Evolutionary conservation across 495 filamentous ascomycete species (phyloP), one percentile per base, ranked within the genome.

Genomic region (Penicillium nucicola): DNA sequence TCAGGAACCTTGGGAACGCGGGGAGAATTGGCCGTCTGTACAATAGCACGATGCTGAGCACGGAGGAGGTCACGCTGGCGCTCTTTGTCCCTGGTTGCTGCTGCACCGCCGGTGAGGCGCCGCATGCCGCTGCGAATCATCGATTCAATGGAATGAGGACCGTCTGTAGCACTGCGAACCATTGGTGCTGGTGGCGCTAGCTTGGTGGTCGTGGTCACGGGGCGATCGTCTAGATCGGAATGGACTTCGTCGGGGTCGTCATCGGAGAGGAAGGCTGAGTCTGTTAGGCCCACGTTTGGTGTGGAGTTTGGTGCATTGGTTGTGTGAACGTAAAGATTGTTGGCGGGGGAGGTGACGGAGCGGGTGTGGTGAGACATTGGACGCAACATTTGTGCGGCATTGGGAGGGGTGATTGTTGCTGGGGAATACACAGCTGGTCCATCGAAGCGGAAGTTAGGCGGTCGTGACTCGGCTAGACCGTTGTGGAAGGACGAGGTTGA

Each of bases 401-500:
- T 52, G 38, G 63, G 63, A 17, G 65, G 52, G 14, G 56, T 59
- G 7, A 57, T 46, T 7, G 54, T 50, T 22, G 57, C 60, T 0
- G 64, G 74, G 71, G 71, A 84, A 78, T 43, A 82, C 70, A 30
- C 86, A 76, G 88, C 88, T 1, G 85, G 69, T 23, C 81, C 82
- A 17, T 79, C 71, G 52, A 82, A 70, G 50, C 77, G 70, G 66
- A 77, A 58, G 39, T 80, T 61, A 50, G 79, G 66, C 13, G 77
- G 69, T n/a, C 85, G 79, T 15, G 79, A 76, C 57, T 96, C 91
- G 1, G 85, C 80, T 43, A 96, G 92, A 35, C 88, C 88, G 57
- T 88, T 92, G 50, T 96, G 90, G 65, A 98, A 92, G 0, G 90
- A 93, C 0, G 84, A 81, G 4, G 82, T 77, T 31, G 85, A 89